Conservation (phyloP, 2,329 filamentous ascomycete genomes). For the Xylariaceae sp. region DNA sequence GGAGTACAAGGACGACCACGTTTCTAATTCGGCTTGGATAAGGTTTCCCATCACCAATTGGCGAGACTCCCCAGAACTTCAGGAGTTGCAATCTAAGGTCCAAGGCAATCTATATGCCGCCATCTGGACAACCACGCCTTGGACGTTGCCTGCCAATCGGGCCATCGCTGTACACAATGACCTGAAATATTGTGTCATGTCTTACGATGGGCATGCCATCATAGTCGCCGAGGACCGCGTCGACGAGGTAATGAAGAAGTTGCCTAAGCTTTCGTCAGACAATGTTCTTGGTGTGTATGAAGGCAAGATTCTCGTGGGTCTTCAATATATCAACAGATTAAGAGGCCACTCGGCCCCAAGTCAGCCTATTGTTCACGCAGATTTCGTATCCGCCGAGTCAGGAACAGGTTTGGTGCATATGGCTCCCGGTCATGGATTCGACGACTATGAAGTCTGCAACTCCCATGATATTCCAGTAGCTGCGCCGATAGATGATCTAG, state of each 20-base stretch:
- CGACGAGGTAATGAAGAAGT: constrained; percentile 52
- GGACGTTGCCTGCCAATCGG: constrained; percentile 91
- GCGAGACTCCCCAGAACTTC: constrained; percentile 35
- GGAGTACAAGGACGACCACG: constrained; percentile 75
- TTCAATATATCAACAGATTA: constrained; percentile 70
- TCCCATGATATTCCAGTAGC: constrained; percentile 68
- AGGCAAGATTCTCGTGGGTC: constrained; percentile 63
- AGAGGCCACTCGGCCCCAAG: constrained; percentile 53
- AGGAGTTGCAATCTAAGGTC: constrained; percentile 38
- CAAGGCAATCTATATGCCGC: constrained; percentile 65
- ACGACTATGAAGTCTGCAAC: constrained; percentile 85
- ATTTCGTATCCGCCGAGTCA: constrained; percentile 87
- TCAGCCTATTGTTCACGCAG: constrained; percentile 75
- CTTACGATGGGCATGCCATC: constrained; percentile 55
- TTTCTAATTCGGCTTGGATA: constrained; percentile 73
- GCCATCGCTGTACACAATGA: constrained; percentile 79
- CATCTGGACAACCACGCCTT: constrained; percentile 98
- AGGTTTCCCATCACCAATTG: constrained; percentile 66
- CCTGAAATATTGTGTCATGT: constrained; percentile 70
- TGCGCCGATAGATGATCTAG: constrained; percentile 80
- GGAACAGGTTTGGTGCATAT: constrained; percentile 93
- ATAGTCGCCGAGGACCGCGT: constrained; percentile 72
- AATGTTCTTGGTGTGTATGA: constrained; percentile 55
- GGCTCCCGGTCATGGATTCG: constrained; percentile 93
- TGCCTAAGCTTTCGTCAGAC: constrained; percentile 31